Evolutionary conservation across 495 filamentous ascomycete genomes (phyloP).

Genomic region (Penicillium samsonianum): DNA sequence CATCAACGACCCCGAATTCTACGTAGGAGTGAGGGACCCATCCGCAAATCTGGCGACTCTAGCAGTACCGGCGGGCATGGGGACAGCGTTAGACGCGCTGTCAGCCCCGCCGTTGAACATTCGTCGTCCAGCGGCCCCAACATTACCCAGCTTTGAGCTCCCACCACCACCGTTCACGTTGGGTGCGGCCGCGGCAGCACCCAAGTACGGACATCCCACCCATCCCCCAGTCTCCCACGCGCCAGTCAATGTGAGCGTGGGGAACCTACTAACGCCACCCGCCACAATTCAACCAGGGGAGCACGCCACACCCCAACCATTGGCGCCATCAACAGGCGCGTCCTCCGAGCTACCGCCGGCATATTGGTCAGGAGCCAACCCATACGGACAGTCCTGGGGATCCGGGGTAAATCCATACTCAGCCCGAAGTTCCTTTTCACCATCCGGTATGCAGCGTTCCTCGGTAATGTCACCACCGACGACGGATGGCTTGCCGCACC

Average conservation of each 20-base stretch:
- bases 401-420: slow-evolving; percentile 44
- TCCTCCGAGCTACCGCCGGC: slow-evolving; percentile 49
- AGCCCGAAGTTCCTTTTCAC: slow-evolving; percentile 56
- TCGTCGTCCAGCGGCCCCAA: slow-evolving; percentile 60
- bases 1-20: slow-evolving; percentile 39
- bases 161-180: slow-evolving; percentile 52
- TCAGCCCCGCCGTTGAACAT: slow-evolving; percentile 53
- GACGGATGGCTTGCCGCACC: slow-evolving; percentile 50
- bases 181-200: slow-evolving; percentile 20
- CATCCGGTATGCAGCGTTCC: slow-evolving; percentile 49
- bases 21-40: slow-evolving; percentile 29
- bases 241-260: slow-evolving; percentile 54
- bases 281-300: slow-evolving; percentile 63
- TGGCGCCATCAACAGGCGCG: slow-evolving; percentile 44
- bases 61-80: slow-evolving; percentile 49
- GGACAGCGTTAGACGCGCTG: slow-evolving; percentile 45
- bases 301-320: slow-evolving; percentile 52
- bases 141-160: slow-evolving; percentile 63
- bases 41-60: slow-evolving; percentile 47
- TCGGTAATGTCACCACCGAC: slow-evolving; percentile 52
- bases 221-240: slow-evolving; percentile 38
- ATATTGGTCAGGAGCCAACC: slow-evolving; percentile 53
- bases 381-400: slow-evolving; percentile 54
- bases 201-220: slow-evolving; percentile 47
- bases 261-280: slow-evolving; percentile 64